These are phyloP conservation scores for Cordyceps tenuipes DNA, from an alignment of 2,329 filamentous ascomycete genomes.

Conservation along the genomic window DNA sequence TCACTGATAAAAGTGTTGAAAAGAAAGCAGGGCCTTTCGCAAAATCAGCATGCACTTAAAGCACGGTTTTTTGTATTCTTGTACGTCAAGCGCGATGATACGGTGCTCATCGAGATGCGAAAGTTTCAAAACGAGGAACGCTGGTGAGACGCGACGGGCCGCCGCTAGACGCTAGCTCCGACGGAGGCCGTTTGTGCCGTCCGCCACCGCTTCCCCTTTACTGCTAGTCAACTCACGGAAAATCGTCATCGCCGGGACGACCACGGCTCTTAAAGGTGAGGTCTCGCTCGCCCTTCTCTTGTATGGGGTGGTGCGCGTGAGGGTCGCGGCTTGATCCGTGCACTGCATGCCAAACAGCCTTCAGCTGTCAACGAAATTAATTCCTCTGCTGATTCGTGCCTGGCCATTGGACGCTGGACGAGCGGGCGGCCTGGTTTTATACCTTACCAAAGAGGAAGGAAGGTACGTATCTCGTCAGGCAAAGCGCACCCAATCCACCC, in stretches of 20 bases:
- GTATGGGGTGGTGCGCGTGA: neutral
- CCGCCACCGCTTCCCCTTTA: neutral
- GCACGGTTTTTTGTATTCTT: neutral
- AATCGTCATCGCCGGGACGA: conserved; percentile 29
- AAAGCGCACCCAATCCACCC: neutral
- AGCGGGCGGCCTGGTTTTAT: neutral
- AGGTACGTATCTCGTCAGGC: neutral
- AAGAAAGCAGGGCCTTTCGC: neutral
- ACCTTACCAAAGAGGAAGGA: neutral
- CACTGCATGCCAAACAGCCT: conserved; percentile 5
- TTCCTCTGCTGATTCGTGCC: neutral
- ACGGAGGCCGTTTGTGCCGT: neutral
- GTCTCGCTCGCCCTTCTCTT: neutral
- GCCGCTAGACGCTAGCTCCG: neutral
- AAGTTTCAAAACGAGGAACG: neutral
- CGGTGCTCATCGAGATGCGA: neutral
- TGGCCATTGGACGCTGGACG: neutral
- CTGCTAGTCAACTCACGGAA: conserved; percentile 13
- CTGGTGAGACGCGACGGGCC: conserved; percentile 10
- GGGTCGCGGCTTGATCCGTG: conserved; percentile 4
- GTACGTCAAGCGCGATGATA: neutral
- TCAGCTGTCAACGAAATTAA: neutral
- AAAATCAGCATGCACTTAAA: neutral
- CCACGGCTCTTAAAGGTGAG: conserved; percentile 9
- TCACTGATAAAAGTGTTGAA: neutral